These are phyloP conservation scores for Amyloporia xantha DNA, from an alignment of 768 basidiomycete species.

Conservation along the genomic window DNA sequence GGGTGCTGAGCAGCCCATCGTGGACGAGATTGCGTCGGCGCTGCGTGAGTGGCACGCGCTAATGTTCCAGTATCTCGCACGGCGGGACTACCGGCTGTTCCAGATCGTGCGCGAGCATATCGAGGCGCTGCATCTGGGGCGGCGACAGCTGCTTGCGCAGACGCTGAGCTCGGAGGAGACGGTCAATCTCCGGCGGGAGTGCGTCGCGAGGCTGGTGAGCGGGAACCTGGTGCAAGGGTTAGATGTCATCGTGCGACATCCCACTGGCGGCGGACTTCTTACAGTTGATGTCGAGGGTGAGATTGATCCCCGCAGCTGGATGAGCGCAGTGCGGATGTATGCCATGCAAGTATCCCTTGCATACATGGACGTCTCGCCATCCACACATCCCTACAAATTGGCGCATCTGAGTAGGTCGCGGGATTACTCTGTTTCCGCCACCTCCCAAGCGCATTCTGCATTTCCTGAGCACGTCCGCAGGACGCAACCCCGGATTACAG, in stretches of 20 bases:
- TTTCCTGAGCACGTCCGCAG: constrained; percentile 53
- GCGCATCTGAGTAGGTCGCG: constrained; percentile 33
- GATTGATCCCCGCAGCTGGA: constrained; percentile 75
- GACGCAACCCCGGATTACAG: constrained; percentile 26
- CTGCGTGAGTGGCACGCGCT: constrained; percentile 92
- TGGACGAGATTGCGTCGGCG: constrained; percentile 96
- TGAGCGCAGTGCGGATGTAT: constrained; percentile 87
- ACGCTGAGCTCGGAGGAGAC: constrained; percentile 87
- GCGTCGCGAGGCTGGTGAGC: constrained; percentile 79
- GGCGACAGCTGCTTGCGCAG: constrained; percentile 83
- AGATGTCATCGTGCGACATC: constrained; percentile 95
- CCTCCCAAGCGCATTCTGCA: constrained; percentile 50
- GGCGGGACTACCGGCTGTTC: constrained; percentile 87
- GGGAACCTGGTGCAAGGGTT: constrained; percentile 90
- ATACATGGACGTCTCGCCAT: constrained; percentile 52
- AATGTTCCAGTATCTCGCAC: constrained; percentile 86
- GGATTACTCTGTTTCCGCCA: constrained; percentile 43
- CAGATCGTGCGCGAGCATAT: constrained; percentile 82
- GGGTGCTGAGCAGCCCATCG: constrained; percentile 79
- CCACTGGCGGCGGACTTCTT: constrained; percentile 83
- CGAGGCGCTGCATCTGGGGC: constrained; percentile 85
- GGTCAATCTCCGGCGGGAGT: constrained; percentile 70
- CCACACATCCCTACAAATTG: constrained; percentile 27
- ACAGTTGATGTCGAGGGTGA: constrained; percentile 87
- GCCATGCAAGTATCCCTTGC: constrained; percentile 82